Evolutionary conservation across 352 stramenopile species (phyloP).

Genomic region (Phytophthora rubi): DNA sequence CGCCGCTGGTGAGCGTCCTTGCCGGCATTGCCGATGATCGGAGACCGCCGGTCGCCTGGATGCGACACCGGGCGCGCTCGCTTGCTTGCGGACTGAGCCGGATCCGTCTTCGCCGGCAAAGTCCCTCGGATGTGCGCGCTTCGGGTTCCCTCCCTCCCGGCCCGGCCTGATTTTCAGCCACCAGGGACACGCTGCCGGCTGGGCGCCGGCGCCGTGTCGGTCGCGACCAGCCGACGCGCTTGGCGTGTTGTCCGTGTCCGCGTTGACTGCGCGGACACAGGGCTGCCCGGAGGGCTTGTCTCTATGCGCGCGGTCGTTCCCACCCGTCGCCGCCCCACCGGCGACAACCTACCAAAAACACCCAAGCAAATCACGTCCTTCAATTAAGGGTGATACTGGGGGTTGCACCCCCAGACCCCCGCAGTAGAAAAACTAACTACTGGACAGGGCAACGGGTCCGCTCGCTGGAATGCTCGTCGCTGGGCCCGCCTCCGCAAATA

Average conservation of each 20-base stretch:
- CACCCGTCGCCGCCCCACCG: constrained; percentile 13
- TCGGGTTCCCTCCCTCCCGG: constrained; percentile 13
- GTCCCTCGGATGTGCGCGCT: constrained; percentile 42
- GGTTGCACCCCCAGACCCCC: no score
- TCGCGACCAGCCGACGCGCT: constrained; percentile 12
- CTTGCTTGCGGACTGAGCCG: constrained; percentile 23
- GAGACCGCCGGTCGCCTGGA: neutral
- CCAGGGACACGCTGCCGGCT: constrained; percentile 36
- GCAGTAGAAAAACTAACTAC: no score
- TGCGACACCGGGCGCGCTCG: constrained; percentile 17
- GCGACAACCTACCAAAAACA: no score
- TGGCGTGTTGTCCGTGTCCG: constrained; percentile 26
- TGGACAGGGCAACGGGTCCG: no score
- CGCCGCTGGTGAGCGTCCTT: neutral
- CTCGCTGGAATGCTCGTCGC: no score
- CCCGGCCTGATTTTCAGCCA: constrained; percentile 34
- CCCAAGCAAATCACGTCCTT: no score
- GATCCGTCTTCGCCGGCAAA: constrained; percentile 27
- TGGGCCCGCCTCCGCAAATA: no score
- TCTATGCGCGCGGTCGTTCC: constrained; percentile 26
- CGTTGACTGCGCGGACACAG: constrained; percentile 27
- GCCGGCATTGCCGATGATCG: neutral
- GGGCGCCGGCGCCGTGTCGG: constrained; percentile 19
- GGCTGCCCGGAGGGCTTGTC: constrained; percentile 31
- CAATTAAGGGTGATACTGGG: no score